Conservation (phyloP, 176 grass and related monocot species). For the Rhynchospora tenuis region DNA sequence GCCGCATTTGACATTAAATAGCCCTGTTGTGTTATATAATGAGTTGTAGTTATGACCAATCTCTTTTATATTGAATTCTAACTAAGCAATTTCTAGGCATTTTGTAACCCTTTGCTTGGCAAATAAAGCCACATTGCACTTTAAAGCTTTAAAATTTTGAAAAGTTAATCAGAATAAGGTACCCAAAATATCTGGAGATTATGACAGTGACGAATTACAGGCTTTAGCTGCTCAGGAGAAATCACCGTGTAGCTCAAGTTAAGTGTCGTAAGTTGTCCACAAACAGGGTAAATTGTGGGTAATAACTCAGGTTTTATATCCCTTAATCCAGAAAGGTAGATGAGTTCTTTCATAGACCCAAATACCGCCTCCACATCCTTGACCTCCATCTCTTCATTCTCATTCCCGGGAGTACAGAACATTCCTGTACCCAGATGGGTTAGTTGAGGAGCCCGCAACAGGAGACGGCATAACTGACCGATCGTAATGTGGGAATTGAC, state of each 20-base stretch:
- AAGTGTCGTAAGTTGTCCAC: slow-evolving; percentile 44
- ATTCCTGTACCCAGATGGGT: slow-evolving; percentile 72
- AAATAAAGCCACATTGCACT: not conserved
- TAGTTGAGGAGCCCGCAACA: slow-evolving; percentile 51
- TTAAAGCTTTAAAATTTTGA: not conserved
- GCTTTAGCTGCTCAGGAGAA: slow-evolving; percentile 46
- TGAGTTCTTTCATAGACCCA: slow-evolving; percentile 32
- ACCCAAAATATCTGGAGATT: slow-evolving; percentile 86
- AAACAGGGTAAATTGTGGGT: slow-evolving; percentile 41
- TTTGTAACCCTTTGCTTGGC: not conserved
- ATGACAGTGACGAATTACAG: slow-evolving; percentile 55
- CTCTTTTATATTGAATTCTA: not conserved
- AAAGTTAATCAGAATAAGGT: slow-evolving; percentile 8
- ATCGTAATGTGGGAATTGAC: slow-evolving; percentile 70
- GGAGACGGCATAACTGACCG: slow-evolving; percentile 61
- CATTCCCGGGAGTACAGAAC: slow-evolving; percentile 40
- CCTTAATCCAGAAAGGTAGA: slow-evolving; percentile 88
- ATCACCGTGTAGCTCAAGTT: slow-evolving; percentile 71
- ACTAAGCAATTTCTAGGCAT: not conserved
- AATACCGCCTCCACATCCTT: slow-evolving; percentile 37
- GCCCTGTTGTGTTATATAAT: not conserved
- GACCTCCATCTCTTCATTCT: slow-evolving; percentile 33
- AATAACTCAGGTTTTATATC: slow-evolving; percentile 58
- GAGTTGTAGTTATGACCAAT: not conserved
- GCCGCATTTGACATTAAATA: not conserved